These are phyloP conservation scores for Fusarium staphyleae DNA, from an alignment of 2,329 filamentous ascomycete genomes.

Conservation along the genomic window DNA sequence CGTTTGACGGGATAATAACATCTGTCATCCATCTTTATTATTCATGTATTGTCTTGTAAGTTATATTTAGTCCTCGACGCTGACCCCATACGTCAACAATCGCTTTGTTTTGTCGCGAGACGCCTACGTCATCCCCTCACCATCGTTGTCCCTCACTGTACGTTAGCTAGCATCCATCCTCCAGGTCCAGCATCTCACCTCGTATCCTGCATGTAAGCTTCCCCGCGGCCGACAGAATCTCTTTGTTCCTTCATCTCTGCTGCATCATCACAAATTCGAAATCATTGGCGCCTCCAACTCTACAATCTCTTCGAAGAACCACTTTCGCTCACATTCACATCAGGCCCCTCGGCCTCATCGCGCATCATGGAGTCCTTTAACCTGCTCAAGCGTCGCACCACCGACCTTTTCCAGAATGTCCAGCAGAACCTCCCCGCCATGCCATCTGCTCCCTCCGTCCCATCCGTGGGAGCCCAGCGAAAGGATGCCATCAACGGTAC, in stretches of 20 bases:
- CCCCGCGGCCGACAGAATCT: slow-evolving; percentile 29
- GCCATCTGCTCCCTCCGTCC: slow-evolving; percentile 47
- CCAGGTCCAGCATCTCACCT: slow-evolving; percentile 25
- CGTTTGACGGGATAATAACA: too few relatives aligned
- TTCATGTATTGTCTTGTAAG: too few relatives aligned
- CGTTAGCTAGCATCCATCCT: slow-evolving; percentile 4
- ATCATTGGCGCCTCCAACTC: neutral
- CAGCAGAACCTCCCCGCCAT: slow-evolving; percentile 55
- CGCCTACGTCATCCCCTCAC: slow-evolving; percentile 33
- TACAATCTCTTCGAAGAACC: neutral
- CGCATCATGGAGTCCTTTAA: slow-evolving; percentile 56
- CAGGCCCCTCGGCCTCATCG: slow-evolving; percentile 20
- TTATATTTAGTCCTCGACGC: slow-evolving; percentile 11
- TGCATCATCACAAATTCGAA: slow-evolving; percentile 18
- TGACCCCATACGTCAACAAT: slow-evolving; percentile 18
- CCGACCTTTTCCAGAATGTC: slow-evolving; percentile 59
- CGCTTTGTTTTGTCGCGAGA: slow-evolving; percentile 4
- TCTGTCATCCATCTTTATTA: neutral
- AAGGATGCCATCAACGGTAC: slow-evolving; percentile 59
- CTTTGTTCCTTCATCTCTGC: slow-evolving; percentile 12
- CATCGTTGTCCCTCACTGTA: slow-evolving; percentile 2
- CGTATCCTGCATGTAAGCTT: slow-evolving; percentile 30
- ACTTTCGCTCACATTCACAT: slow-evolving; percentile 1
- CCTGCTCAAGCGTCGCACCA: slow-evolving; percentile 62
- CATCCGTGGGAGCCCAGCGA: slow-evolving; percentile 34